Evolutionary conservation across 176 grass and related monocot species (phyloP), one percentile per base, ranked within the genome.

Genomic region (Carex littledalei): DNA sequence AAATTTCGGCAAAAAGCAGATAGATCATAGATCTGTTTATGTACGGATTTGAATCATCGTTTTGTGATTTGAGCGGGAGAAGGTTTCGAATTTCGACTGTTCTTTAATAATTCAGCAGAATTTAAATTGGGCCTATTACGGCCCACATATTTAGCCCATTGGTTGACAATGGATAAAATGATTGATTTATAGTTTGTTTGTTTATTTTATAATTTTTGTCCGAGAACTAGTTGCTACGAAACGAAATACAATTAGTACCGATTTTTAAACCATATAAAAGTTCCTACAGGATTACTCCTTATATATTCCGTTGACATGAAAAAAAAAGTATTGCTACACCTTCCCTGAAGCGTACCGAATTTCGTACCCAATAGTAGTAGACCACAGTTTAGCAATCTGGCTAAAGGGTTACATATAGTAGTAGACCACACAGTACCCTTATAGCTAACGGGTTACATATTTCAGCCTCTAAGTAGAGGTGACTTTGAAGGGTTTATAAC

Each of bases 401-500:
- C 11, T n/a, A n/a, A n/a, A n/a, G n/a, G n/a, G n/a, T n/a, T n/a
- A n/a, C n/a, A n/a, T n/a, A 67, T 69, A 37, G 16, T 57, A 21
- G 12, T 57, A 21, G 12, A 68, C 62, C 58, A 83, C 16, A 83
- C 35, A 84, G 14, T 65, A 82, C 12, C 34, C 6, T 20, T 31
- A 9, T 43, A 82, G 32, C 41, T 63, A 41, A 26, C 21, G 4
- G 18, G 6, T 49, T 31, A 37, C 15, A 72, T n/a, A 71, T 54
- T 55, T 55, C 8, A 31, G n/a, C 58, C 17, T 37, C 32, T 69
- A 65, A 58, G 24, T 41, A n/a, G 29, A 47, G 32, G 90, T 85
- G 49, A 87, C 86, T 68, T 68, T 84, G 32, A 90, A 95, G 8
- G 93, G 90, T 11, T 59, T 75, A 84, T 90, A 92, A 13, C 66